Evolutionary conservation across 2,329 filamentous ascomycete species (phyloP).

Genomic region (Zopfia rhizophila): DNA sequence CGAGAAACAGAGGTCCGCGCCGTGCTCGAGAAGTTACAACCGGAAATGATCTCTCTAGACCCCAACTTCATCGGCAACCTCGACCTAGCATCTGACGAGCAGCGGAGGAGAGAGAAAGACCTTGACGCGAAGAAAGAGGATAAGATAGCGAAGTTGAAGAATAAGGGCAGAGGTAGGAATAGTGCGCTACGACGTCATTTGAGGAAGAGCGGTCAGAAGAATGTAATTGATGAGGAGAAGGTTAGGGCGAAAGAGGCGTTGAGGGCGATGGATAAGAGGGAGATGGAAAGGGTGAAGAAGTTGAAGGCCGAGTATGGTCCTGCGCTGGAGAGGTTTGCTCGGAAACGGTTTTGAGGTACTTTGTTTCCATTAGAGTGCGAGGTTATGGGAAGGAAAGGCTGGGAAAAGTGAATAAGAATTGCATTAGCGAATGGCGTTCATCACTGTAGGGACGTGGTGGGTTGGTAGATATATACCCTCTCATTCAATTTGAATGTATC

Average conservation of each 20-base stretch:
- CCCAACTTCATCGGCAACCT: slow-evolving; percentile 91
- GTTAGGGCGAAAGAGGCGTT: slow-evolving; percentile 85
- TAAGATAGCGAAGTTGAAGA: slow-evolving; percentile 70
- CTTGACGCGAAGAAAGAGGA: slow-evolving; percentile 76
- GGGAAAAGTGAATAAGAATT: slow-evolving; percentile 4
- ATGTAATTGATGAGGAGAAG: slow-evolving; percentile 95
- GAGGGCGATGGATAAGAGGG: slow-evolving; percentile 73
- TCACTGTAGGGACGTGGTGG: background rate
- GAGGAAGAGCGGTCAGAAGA: slow-evolving; percentile 90
- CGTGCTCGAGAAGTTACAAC: slow-evolving; percentile 92
- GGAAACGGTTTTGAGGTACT: slow-evolving; percentile 60
- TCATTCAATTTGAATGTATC: too few relatives aligned
- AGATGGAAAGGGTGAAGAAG: slow-evolving; percentile 60
- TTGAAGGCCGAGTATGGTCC: slow-evolving; percentile 83
- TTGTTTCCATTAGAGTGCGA: slow-evolving; percentile 3
- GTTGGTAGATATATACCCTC: too few relatives aligned
- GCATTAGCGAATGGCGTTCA: background rate
- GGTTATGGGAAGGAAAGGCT: slow-evolving; percentile 2
- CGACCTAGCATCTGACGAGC: slow-evolving; percentile 81
- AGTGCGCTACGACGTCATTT: slow-evolving; percentile 87
- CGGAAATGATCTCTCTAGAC: slow-evolving; percentile 96
- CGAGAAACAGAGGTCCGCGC: slow-evolving; percentile 91
- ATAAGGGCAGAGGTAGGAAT: slow-evolving; percentile 88
- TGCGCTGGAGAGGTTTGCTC: slow-evolving; percentile 84
- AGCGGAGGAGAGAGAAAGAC: slow-evolving; percentile 80